These are phyloP conservation scores for Dipteronia sinensis DNA, from an alignment of 345 rosid species.

Conservation along the genomic window DNA sequence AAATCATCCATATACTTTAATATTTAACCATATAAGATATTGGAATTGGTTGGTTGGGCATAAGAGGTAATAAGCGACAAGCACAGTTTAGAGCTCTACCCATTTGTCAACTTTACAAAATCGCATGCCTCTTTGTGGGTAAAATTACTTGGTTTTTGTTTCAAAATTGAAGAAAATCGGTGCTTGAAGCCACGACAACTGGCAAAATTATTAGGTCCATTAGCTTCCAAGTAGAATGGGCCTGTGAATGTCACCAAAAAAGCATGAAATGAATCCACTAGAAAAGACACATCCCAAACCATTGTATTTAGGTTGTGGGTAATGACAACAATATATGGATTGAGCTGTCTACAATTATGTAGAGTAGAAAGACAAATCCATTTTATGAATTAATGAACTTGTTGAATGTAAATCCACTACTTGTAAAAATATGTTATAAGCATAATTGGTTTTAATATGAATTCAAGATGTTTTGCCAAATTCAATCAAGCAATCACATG, in stretches of 20 bases:
- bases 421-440: background rate
- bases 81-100: background rate
- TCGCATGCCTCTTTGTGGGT: background rate
- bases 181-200: too few species aligned
- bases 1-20: too few species aligned
- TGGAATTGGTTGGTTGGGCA: background rate
- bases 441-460: background rate
- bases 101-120: background rate
- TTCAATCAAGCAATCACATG: background rate
- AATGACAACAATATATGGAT: background rate
- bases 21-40: background rate
- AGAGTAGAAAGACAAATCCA: background rate
- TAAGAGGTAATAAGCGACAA: background rate
- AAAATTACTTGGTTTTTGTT: background rate
- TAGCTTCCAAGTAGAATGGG: background rate
- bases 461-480: background rate
- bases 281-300: constrained; percentile 12
- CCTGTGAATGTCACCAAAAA: background rate
- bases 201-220: background rate
- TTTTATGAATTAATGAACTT: background rate
- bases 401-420: too few species aligned
- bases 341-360: background rate
- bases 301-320: background rate
- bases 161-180: background rate
- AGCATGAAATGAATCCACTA: background rate